Evolutionary conservation across 2,329 filamentous ascomycete genomes (phyloP), one percentile per base, ranked within the genome.

Genomic region (Botrytis galanthina): DNA sequence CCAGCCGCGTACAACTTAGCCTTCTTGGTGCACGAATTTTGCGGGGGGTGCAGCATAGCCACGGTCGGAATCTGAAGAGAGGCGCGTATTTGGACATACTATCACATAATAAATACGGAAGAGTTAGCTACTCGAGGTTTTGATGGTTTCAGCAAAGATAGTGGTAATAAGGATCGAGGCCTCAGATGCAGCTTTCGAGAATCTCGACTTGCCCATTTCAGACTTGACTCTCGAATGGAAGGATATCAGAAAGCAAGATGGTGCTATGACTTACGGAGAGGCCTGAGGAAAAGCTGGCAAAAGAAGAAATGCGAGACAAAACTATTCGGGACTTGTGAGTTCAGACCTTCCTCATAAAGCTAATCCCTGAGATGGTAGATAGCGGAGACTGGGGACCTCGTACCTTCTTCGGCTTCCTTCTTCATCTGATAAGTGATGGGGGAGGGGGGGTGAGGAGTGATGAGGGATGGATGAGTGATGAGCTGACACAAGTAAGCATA

Each of bases 11-110:
- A 54, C 37, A 29, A 0, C 22, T 29, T 54, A 54, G 8, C 26
- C 46, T 39, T n/a, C 26, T 29, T 14, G 64, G 46, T 68, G 29
- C 64, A 54, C 20, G 9, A 35, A 66, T 10, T 12, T 12, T 67
- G 46, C 46, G 64, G 64, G 64, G 64, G 46, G 64, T 14, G 20
- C 64, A 37, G 46, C 64, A 67, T 67, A 67, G 64, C 64, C 46
- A 67, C 64, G 18, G 46, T 22, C 20, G 29, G 35, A 54, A 39
- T 12, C n/a, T 57, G 48, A 57, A 39, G 3, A 32, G 35, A 32
- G 26, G 64, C 64, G 48, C 64, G 26, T 68, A 68, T 22, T 44
- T 54, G 12, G 22, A 35, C 22, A 29, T 4, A 14, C 32, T 37
- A 18, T 10, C 46, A 62, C 35, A 62, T n/a, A 39, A 29, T 39